Conservation (phyloP, 768 basidiomycete species). For the Hericium coralloides region DNA sequence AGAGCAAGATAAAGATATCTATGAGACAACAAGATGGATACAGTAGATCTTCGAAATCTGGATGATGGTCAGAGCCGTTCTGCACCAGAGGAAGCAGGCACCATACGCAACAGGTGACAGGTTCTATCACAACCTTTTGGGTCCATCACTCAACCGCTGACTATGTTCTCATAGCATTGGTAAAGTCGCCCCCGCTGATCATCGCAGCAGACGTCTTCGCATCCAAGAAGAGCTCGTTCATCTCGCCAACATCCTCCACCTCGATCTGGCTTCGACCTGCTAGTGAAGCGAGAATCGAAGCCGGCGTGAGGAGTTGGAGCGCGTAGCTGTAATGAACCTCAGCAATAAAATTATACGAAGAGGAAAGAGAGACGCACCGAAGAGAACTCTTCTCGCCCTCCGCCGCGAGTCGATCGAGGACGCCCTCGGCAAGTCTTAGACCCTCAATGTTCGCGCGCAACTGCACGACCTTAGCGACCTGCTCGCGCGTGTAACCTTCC, state of each 20-base stretch:
- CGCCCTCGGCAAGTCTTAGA: conserved; percentile 62
- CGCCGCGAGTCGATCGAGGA: conserved; percentile 70
- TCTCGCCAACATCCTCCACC: conserved; percentile 85
- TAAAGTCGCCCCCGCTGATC: conserved; percentile 1
- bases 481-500: conserved; percentile 69
- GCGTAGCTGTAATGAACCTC: conserved; percentile 53
- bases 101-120: no score
- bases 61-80: no score
- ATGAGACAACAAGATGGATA: no score
- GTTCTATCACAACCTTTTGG: neutral
- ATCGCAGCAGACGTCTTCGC: conserved; percentile 55
- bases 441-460: conserved; percentile 84
- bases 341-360: neutral
- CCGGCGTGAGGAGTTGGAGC: conserved; percentile 84
- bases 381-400: conserved; percentile 80
- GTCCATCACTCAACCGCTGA: neutral
- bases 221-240: conserved; percentile 92
- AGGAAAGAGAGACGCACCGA: conserved; percentile 38
- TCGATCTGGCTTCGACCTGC: conserved; percentile 76
- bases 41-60: no score
- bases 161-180: neutral
- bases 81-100: no score
- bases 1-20: no score
- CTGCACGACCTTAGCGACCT: conserved; percentile 81
- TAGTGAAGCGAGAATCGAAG: conserved; percentile 74